Percentiles rank a stretch among this genome's conserved stretches.
Evolutionary conservation across 2,329 filamentous ascomycete genomes (phyloP).

Genomic region (Epicoccum nigrum): DNA sequence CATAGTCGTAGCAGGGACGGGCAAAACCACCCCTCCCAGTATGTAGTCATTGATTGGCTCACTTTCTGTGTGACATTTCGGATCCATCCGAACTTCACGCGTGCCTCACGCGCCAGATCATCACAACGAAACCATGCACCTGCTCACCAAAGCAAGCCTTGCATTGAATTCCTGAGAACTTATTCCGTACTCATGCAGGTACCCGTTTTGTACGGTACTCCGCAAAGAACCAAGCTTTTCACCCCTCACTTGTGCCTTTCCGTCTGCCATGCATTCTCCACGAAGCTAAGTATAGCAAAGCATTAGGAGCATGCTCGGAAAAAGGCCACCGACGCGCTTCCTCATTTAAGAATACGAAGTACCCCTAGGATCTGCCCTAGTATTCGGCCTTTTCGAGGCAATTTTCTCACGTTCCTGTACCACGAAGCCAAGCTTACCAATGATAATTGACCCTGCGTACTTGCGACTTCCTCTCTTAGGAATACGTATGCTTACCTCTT

Average conservation of each 20-base stretch:
- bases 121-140: not conserved
- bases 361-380: not conserved
- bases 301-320: not conserved
- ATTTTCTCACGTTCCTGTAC: slow-evolving; percentile 6
- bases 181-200: not conserved
- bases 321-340: not conserved
- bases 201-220: not conserved
- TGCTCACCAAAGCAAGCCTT: not conserved
- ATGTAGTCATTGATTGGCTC: not conserved
- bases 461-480: not conserved
- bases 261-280: slow-evolving; percentile 15
- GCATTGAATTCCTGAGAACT: slow-evolving; percentile 6
- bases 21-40: not conserved
- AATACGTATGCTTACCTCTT: not conserved
- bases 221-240: not conserved
- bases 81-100: slow-evolving; percentile 1
- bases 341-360: slow-evolving; percentile 11
- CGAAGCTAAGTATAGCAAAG: slow-evolving; percentile 11
- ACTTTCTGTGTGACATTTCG: not conserved
- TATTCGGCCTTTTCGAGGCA: not conserved
- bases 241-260: slow-evolving; percentile 5
- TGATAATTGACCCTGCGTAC: slow-evolving; percentile 1
- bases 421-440: slow-evolving; percentile 9
- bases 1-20: not conserved
- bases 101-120: not conserved